Evolutionary conservation across 169 alveolate genomes (phyloP), one percentile per base, ranked within the genome.

Genomic region (Cryptosporidium meleagridis): DNA sequence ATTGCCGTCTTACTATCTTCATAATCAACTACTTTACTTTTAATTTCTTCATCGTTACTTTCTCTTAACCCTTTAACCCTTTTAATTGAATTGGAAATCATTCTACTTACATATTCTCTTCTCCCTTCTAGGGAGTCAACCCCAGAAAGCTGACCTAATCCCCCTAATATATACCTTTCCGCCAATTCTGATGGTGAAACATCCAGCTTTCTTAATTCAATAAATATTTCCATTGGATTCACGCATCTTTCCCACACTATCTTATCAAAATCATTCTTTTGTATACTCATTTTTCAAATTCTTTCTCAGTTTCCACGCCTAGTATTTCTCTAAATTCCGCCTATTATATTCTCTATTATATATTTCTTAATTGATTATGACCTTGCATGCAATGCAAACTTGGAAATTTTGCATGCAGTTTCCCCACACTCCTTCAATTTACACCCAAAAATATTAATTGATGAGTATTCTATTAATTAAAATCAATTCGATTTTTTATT

Each of bases 101-200:
- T 37, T 58, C 45, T 73, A 37, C 86, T 73, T 37, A 55, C 70
- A 73, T 33, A 73, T 26, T 73, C 70, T 0, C 14, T 73, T n/a
- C 70, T 73, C 2, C n/a, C 52, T 12, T 55, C 72, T 12, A 6
- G 16, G n/a, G 62, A 39, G 0, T 41, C 71, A 1, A 59, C 6
- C 0, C 55, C 23, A n/a, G 14, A 52, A 14, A 73, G 16, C 68
- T 73, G 86, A 5, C 53, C 59, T 41, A 73, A 3, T 3, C 86
- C 70, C 18, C 29, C 21, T 26, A 73, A 23, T 31, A 73, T 59
- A 39, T 73, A 73, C 35, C 45, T 55, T 39, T 73, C 86, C 35
- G 86, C 62, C 58, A 37, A 9, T 33, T 59, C 68, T 33, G 70
- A 59, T 21, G 86, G 86, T 9, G 86, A 73, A 23, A 73, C 70